These are phyloP conservation scores for Cordyceps militaris DNA, from an alignment of 2,329 filamentous ascomycete genomes.

Conservation along the genomic window DNA sequence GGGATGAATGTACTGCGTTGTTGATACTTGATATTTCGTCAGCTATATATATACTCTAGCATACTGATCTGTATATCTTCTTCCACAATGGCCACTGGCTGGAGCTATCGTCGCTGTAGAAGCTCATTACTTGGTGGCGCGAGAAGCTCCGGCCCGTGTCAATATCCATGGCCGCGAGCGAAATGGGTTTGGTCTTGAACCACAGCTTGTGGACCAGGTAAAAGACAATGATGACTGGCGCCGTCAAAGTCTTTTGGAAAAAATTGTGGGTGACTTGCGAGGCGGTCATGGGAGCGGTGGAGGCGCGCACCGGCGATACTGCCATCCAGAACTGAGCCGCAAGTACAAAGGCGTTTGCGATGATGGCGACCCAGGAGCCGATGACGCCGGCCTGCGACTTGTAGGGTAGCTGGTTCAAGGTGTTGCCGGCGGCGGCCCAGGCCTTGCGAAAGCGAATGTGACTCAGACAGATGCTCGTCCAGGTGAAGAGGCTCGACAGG, in stretches of 20 bases:
- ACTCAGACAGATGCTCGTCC: constrained; percentile 45
- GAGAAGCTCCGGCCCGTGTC: constrained; percentile 54
- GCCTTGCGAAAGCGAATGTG: constrained; percentile 30
- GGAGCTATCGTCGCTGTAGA: constrained; percentile 21
- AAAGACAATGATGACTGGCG: constrained; percentile 52
- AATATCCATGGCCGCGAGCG: constrained; percentile 66
- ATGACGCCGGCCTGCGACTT: constrained; percentile 61
- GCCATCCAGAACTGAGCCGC: constrained; percentile 70
- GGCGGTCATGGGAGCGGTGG: constrained; percentile 19
- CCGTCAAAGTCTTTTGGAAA: constrained; percentile 56
- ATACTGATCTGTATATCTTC: constrained; percentile 18
- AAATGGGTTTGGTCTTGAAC: constrained; percentile 55
- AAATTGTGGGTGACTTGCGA: constrained; percentile 47
- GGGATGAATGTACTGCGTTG: not conserved
- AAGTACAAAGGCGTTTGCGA: constrained; percentile 63
- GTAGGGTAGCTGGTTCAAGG: constrained; percentile 68
- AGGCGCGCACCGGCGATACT: constrained; percentile 24
- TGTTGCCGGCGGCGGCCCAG: constrained; percentile 39
- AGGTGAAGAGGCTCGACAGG: constrained; percentile 55
- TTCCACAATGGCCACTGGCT: constrained; percentile 23
- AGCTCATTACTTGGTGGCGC: constrained; percentile 19
- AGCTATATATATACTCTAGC: not conserved
- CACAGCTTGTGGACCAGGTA: constrained; percentile 64
- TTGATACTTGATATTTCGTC: not conserved
- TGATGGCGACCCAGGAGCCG: constrained; percentile 67